Conservation (phyloP, 805 yeast species). For the Yarrowia phangngaensis region DNA sequence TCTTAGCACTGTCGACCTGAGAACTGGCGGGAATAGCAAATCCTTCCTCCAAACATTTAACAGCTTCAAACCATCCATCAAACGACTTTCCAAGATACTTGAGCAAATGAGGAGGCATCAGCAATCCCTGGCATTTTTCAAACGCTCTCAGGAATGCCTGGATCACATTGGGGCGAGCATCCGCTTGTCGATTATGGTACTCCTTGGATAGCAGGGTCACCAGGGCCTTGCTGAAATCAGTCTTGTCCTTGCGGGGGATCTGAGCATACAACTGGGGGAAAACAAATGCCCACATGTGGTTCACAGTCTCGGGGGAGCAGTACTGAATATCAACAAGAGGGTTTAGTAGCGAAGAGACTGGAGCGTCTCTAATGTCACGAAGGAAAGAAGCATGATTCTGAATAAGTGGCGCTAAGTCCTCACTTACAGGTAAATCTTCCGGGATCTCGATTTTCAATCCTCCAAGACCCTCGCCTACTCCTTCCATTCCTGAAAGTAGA, state of each 20-base stretch:
- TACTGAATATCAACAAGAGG: constrained; percentile 81
- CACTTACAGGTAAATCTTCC: constrained; percentile 31
- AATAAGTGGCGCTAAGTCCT: constrained; percentile 38
- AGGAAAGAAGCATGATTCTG: constrained; percentile 37
- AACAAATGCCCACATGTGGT: constrained; percentile 73
- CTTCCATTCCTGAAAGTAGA: constrained; percentile 37
- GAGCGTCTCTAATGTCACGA: constrained; percentile 40
- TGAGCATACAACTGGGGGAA: constrained; percentile 78
- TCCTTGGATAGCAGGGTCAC: constrained; percentile 81
- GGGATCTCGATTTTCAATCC: constrained; percentile 31
- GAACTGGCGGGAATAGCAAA: constrained; percentile 46
- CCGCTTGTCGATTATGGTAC: constrained; percentile 87
- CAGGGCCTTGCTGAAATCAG: constrained; percentile 77
- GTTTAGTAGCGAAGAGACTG: constrained; percentile 43
- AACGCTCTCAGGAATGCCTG: constrained; percentile 80
- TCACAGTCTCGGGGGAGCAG: constrained; percentile 73
- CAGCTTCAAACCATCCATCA: constrained; percentile 87
- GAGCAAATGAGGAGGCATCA: constrained; percentile 79
- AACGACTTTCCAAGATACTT: constrained; percentile 84
- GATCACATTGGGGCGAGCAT: constrained; percentile 79
- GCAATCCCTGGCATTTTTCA: constrained; percentile 60
- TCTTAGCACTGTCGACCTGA: constrained; percentile 56
- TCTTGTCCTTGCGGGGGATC: constrained; percentile 72
- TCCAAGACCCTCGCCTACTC: constrained; percentile 33
- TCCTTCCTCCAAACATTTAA: constrained; percentile 75